Conservation (phyloP, 495 filamentous ascomycete genomes). For the Evernia prunastri region DNA sequence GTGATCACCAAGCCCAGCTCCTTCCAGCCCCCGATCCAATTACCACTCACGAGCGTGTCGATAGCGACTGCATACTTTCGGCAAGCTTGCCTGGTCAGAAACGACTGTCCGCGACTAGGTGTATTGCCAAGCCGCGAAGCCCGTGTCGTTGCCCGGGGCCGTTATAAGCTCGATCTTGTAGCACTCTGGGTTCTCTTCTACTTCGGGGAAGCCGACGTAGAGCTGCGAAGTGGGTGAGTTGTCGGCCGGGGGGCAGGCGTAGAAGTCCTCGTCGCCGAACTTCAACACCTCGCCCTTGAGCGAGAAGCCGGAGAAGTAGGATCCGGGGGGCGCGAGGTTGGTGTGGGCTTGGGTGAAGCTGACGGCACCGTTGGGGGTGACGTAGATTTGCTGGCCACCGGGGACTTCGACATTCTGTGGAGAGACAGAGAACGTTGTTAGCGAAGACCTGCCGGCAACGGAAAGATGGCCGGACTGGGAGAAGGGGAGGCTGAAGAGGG, state of each 20-base stretch:
- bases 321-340: background rate
- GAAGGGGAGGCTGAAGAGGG: background rate
- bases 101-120: background rate
- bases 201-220: background rate
- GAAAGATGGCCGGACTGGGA: too few species aligned
- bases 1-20: too few species aligned
- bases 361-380: constrained; percentile 49
- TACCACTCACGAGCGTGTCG: too few species aligned
- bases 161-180: background rate
- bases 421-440: background rate
- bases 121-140: background rate
- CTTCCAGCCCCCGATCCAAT: too few species aligned
- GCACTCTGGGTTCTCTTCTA: background rate
- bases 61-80: too few species aligned
- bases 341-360: constrained; percentile 53
- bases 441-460: background rate
- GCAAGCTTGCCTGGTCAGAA: too few species aligned
- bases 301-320: background rate
- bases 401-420: constrained; percentile 46
- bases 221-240: background rate
- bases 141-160: background rate
- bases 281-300: background rate
- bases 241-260: background rate
- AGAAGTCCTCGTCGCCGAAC: background rate
- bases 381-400: constrained; percentile 59